Evolutionary conservation across 2,329 filamentous ascomycete genomes (phyloP).

Genomic region (Plectosphaerella sp.): DNA sequence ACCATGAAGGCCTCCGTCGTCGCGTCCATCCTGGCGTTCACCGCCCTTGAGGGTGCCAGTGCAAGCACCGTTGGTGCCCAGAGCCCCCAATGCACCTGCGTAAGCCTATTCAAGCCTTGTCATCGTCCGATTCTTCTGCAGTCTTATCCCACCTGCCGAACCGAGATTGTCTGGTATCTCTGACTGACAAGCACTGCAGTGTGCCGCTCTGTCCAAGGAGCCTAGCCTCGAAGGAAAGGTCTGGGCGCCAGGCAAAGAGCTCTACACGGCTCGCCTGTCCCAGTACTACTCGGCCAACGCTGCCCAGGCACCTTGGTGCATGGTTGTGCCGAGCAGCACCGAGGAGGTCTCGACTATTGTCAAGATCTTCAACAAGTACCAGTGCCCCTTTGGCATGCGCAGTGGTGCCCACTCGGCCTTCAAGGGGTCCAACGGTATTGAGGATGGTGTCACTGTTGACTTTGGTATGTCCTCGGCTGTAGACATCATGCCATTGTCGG

Average conservation of each 20-base stretch:
- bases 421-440: slow-evolving; percentile 4
- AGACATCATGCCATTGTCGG: no score
- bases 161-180: no score
- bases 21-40: slow-evolving; percentile 3
- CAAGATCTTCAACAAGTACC: slow-evolving; percentile 1
- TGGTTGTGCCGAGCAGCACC: slow-evolving; percentile 4
- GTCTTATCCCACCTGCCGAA: not conserved
- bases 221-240: slow-evolving; percentile 13
- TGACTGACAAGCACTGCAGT: slow-evolving; percentile 12
- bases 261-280: slow-evolving; percentile 4
- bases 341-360: slow-evolving; percentile 2
- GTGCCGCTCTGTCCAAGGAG: slow-evolving; percentile 14
- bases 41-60: not conserved
- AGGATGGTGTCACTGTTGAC: slow-evolving; percentile 7
- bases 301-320: slow-evolving; percentile 6
- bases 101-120: not conserved
- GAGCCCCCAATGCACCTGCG: slow-evolving; percentile 4
- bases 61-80: not conserved
- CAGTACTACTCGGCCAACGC: slow-evolving; percentile 9
- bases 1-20: slow-evolving; percentile 3
- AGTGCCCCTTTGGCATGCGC: slow-evolving; percentile 5
- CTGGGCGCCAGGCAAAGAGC: not conserved
- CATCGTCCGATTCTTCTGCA: not conserved
- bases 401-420: slow-evolving; percentile 8
- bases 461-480: slow-evolving; percentile 16